phyloP scores from a whole-genome alignment of 148 eudicot genomes.

The Beta vulgaris region DNA sequence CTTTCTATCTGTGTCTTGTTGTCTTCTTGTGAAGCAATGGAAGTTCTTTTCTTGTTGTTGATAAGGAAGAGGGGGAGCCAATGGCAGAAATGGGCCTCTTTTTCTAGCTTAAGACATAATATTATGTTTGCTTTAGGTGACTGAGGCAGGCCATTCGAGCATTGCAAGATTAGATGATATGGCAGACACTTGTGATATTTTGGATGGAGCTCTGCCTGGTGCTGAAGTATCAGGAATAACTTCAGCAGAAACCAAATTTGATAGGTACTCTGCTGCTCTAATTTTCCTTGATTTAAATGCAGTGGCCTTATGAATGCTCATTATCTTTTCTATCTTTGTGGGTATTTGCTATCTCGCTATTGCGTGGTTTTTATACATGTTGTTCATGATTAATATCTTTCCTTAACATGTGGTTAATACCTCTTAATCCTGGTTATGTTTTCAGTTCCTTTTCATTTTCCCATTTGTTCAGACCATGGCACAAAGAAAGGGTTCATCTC shows the following conservation, averaged over 20 bases:
- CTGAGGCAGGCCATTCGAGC: slow-evolving; percentile 12
- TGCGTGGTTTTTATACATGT: too few relatives aligned
- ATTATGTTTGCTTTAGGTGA: slow-evolving; percentile 9
- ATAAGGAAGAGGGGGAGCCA: background rate
- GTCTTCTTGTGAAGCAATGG: background rate
- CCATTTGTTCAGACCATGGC: too few relatives aligned
- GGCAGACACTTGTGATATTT: slow-evolving; percentile 24
- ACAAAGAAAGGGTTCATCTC: too few relatives aligned
- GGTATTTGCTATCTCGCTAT: too few relatives aligned
- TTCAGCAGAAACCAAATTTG: slow-evolving; percentile 21
- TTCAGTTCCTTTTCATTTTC: too few relatives aligned
- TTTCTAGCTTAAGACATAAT: slow-evolving; percentile 6
- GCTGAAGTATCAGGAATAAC: slow-evolving; percentile 19
- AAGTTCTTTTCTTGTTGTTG: background rate
- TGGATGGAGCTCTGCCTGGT: slow-evolving; percentile 31
- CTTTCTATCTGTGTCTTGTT: background rate
- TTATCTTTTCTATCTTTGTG: background rate
- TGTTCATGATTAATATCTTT: too few relatives aligned
- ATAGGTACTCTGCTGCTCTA: slow-evolving; percentile 24
- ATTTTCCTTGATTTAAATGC: background rate
- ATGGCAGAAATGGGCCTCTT: background rate
- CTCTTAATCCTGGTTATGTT: too few relatives aligned
- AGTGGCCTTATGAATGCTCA: background rate
- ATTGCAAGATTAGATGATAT: slow-evolving; percentile 5
- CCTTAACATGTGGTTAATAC: too few relatives aligned